phyloP scores from a whole-genome alignment of 495 filamentous ascomycete genomes.

The Penicillium atrosanguineum region DNA sequence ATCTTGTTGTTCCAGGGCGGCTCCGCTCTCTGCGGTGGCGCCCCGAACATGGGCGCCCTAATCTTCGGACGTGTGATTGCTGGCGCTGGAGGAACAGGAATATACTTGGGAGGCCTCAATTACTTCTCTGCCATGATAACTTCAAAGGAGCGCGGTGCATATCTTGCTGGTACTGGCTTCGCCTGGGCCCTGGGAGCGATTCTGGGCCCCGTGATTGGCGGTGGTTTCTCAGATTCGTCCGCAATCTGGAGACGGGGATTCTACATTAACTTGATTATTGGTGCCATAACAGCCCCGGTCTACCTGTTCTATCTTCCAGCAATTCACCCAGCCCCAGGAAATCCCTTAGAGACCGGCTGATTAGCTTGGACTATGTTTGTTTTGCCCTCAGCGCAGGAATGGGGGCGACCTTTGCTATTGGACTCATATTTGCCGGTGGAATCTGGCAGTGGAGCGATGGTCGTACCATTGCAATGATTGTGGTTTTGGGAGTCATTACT shows the following conservation, averaged over 20 bases:
- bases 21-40: background rate
- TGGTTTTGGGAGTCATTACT: slow-evolving; percentile 49
- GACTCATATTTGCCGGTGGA: no score
- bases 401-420: no score
- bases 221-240: slow-evolving; percentile 1
- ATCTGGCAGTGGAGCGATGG: slow-evolving; percentile 35
- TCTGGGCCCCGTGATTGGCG: slow-evolving; percentile 43
- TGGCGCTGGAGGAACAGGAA: slow-evolving; percentile 32
- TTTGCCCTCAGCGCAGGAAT: no score
- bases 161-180: slow-evolving; percentile 35
- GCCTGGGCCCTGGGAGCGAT: slow-evolving; percentile 46
- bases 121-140: slow-evolving; percentile 39
- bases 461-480: slow-evolving; percentile 47
- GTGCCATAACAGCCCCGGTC: background rate
- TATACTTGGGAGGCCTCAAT: slow-evolving; percentile 35
- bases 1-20: background rate
- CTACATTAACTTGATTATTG: slow-evolving; percentile 14
- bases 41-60: slow-evolving; percentile 22
- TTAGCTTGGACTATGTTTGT: slow-evolving; percentile 17
- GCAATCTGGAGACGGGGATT: slow-evolving; percentile 15
- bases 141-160: slow-evolving; percentile 41
- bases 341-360: background rate
- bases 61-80: slow-evolving; percentile 36
- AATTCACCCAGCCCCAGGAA: background rate
- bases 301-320: background rate